A percentile compares a stretch with the other conserved stretches of the same genome.
phyloP scores from a whole-genome alignment of 805 yeast genomes.

The Cyberlindnera mrakii region DNA sequence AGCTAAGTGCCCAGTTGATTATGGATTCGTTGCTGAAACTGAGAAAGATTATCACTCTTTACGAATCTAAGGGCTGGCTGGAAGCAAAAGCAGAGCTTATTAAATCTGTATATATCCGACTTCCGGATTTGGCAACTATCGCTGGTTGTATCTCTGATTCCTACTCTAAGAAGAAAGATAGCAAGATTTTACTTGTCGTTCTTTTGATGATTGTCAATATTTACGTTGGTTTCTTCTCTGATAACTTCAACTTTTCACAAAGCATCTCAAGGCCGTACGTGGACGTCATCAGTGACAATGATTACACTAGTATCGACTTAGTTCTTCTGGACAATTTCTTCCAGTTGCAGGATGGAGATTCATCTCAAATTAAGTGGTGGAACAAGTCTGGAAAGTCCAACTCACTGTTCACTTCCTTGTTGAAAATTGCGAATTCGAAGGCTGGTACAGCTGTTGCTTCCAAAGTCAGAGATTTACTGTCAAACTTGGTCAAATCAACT shows the following conservation, averaged over 20 bases:
- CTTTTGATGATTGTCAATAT: conserved; percentile 37
- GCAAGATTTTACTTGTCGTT: conserved; percentile 43
- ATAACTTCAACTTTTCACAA: conserved; percentile 25
- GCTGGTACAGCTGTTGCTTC: conserved; percentile 37
- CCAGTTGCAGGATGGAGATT: conserved; percentile 50
- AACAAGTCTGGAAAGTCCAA: conserved; percentile 39
- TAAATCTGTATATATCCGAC: conserved; percentile 25
- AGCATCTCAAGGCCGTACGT: conserved; percentile 29
- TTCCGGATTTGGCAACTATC: conserved; percentile 49
- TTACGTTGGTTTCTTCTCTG: conserved; percentile 34
- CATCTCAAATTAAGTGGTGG: conserved; percentile 75
- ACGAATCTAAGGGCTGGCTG: conserved; percentile 36
- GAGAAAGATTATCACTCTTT: conserved; percentile 31
- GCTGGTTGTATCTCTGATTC: conserved; percentile 38
- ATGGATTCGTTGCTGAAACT: conserved; percentile 49
- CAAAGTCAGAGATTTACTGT: conserved; percentile 33
- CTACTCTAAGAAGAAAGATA: conserved; percentile 29
- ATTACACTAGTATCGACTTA: conserved; percentile 48
- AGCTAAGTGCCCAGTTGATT: conserved; percentile 57
- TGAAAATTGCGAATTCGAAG: conserved; percentile 43
- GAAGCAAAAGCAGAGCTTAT: conserved; percentile 29
- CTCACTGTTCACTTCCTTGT: conserved; percentile 63
- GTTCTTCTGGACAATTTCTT: conserved; percentile 54
- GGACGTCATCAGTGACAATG: conserved; percentile 27
- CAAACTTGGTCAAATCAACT: conserved; percentile 43